phyloP scores from a whole-genome alignment of 345 rosid genomes.

The Sisymbrium altissimum region DNA sequence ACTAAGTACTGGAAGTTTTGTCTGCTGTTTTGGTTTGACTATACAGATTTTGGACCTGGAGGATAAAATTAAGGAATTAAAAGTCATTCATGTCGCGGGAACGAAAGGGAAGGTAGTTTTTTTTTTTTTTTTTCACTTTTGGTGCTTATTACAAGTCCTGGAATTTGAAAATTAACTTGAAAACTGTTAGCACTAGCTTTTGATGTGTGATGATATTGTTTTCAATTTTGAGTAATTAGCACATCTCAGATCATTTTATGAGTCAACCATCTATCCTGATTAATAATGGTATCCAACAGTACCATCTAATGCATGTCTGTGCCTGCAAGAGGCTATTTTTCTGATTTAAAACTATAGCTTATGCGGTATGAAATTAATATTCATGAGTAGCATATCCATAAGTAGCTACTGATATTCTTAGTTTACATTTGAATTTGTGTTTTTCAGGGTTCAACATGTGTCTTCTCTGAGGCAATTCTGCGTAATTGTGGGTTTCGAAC shows the following conservation, averaged over 20 bases:
- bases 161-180: not conserved
- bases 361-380: not conserved
- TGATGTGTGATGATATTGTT: not conserved
- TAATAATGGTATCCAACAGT: not conserved
- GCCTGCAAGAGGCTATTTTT: not conserved
- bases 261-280: not conserved
- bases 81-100: slow-evolving; percentile 89
- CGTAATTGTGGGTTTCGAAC: slow-evolving; percentile 80
- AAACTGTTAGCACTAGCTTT: not conserved
- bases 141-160: not conserved
- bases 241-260: not conserved
- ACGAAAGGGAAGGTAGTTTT: slow-evolving; percentile 82
- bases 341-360: not conserved
- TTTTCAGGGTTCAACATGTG: slow-evolving; percentile 89
- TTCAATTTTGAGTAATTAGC: not conserved
- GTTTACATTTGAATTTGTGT: not conserved
- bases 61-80: slow-evolving; percentile 49
- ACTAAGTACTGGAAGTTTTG: slow-evolving; percentile 1
- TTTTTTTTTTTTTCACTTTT: slow-evolving; percentile 1
- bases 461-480: slow-evolving; percentile 78
- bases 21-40: slow-evolving; percentile 12
- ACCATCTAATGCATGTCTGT: not conserved
- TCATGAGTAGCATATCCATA: not conserved
- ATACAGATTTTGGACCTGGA: slow-evolving; percentile 71
- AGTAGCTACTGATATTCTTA: slow-evolving; percentile 8